Evolutionary conservation across 257 asterid species (phyloP), one percentile per base, ranked within the genome.

Genomic region (Mentha longifolia): DNA sequence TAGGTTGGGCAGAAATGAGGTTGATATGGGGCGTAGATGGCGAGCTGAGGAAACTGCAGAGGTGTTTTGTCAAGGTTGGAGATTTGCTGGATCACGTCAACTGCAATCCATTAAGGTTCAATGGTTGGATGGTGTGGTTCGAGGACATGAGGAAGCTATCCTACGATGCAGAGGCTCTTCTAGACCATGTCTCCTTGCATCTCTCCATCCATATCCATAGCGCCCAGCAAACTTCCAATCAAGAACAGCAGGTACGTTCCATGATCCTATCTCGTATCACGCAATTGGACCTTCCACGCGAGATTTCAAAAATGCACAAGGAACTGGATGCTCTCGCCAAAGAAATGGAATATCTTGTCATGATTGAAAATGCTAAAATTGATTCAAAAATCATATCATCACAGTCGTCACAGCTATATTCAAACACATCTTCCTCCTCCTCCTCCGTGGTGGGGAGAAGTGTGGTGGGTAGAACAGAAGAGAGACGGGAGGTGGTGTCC

Each of bases 21-120:
- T 1, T 52, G 41, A 65, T 82, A 35, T 60, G 60, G 66, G 69
- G 71, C 30, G 76, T 73, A 4, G 80, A 73, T 50, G 67, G 55
- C 7, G 76, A 82, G 66, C 75, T 79, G 19, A 75, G 82, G 30
- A 79, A 72, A 14, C 17, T 79, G 74, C 78, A 76, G 31, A 73
- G 80, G 54, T 59, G 80, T 7, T 68, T 52, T 20, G 31, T 49
- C 28, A 82, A 66, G 47, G 20, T 76, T 17, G 72, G 67, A 25
- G 80, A 56, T 12, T 50, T 82, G 70, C 73, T 81, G 35, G 79
- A 75, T 13, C 51, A 17, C 1, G 22, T 70, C 35, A 79, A 72
- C 46, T 7, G 12, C 12, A 41, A 41, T 11, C 46, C 46, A 2
- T 6, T 41, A 6, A 41, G 46, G 46, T 41, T 41, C 12, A 57